Percentiles rank a stretch among this genome's conserved stretches.
These are phyloP conservation scores for Myxozyma monticola DNA, from an alignment of 805 yeast genomes.

Conservation along the genomic window DNA sequence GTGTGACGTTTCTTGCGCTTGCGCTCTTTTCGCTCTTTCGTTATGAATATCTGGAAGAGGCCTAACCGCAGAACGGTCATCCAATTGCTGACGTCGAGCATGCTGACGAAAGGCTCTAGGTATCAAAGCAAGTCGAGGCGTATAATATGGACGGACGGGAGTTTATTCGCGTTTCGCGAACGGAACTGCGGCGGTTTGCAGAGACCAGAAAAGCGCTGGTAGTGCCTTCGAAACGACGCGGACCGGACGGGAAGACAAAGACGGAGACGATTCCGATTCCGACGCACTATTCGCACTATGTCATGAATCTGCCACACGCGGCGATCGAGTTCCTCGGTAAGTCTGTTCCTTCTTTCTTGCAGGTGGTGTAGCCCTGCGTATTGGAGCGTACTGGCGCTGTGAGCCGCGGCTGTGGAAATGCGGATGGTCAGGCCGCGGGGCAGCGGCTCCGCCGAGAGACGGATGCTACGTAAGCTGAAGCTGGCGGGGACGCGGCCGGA, in stretches of 20 bases:
- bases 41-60: slow-evolving; percentile 26
- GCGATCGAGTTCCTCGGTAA: slow-evolving; percentile 66
- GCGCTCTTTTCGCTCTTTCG: slow-evolving; percentile 28
- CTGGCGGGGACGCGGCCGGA: too few relatives aligned
- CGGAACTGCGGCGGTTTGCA: slow-evolving; percentile 16
- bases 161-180: slow-evolving; percentile 53
- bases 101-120: slow-evolving; percentile 12
- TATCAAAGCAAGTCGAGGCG: slow-evolving; percentile 37
- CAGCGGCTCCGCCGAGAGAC: too few relatives aligned
- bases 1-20: slow-evolving; percentile 24
- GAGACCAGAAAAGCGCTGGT: slow-evolving; percentile 2
- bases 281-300: slow-evolving; percentile 63
- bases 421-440: not conserved
- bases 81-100: slow-evolving; percentile 23
- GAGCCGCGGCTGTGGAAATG: not conserved
- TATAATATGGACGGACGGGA: slow-evolving; percentile 80
- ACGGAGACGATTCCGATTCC: slow-evolving; percentile 44
- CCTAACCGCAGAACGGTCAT: slow-evolving; percentile 26
- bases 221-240: slow-evolving; percentile 7
- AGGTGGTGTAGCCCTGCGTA: not conserved
- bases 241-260: slow-evolving; percentile 1
- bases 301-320: slow-evolving; percentile 94
- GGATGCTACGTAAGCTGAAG: too few relatives aligned
- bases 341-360: slow-evolving; percentile 1
- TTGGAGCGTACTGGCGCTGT: too few relatives aligned